phyloP scores from a whole-genome alignment of 23 red algal species.

The Chondrus crispus region DNA sequence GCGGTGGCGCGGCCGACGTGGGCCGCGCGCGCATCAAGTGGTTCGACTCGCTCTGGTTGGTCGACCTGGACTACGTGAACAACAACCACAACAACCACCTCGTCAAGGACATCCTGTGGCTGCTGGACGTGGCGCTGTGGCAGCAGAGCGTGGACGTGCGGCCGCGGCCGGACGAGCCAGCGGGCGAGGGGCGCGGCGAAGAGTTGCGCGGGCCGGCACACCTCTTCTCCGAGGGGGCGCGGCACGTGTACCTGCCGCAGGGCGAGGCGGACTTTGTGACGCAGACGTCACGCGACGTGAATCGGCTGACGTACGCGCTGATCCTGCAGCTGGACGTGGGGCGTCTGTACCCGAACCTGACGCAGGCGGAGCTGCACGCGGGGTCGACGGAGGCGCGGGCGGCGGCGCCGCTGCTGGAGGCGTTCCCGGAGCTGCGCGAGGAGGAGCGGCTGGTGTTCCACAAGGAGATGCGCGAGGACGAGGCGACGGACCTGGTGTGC shows the following conservation, averaged over 20 bases:
- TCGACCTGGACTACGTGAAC: background rate
- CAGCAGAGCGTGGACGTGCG: background rate
- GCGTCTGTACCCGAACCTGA: background rate
- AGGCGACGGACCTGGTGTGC: background rate
- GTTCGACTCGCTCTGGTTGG: background rate
- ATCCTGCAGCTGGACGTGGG: background rate
- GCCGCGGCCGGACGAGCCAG: background rate
- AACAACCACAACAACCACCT: conserved; percentile 10
- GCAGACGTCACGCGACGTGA: background rate
- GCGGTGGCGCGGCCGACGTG: background rate
- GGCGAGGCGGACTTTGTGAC: background rate
- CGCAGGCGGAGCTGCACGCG: background rate
- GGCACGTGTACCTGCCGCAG: background rate
- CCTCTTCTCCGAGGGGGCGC: background rate
- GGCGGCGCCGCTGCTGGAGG: background rate
- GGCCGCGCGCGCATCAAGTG: background rate
- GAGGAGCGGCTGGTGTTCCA: background rate
- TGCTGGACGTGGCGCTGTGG: conserved; percentile 14
- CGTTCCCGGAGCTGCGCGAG: background rate
- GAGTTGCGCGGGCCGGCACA: background rate
- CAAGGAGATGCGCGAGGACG: background rate
- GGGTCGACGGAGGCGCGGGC: background rate
- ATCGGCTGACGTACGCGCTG: background rate
- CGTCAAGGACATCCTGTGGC: background rate
- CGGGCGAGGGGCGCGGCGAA: background rate